These are phyloP conservation scores for Acer yangbiense DNA, from an alignment of 345 rosid species.

Conservation along the genomic window DNA sequence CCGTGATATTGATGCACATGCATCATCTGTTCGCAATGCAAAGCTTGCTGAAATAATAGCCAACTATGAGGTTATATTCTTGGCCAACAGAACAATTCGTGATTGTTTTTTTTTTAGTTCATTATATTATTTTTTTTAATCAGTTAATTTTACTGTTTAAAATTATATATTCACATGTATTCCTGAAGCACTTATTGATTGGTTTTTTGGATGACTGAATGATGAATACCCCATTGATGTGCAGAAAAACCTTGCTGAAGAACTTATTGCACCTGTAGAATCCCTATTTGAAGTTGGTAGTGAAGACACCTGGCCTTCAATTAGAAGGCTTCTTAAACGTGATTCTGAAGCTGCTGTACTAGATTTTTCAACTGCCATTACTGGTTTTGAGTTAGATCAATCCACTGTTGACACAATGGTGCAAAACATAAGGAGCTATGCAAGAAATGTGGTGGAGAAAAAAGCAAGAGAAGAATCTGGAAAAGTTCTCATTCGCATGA, in stretches of 20 bases:
- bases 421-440: slow-evolving; percentile 50
- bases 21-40: slow-evolving; percentile 44
- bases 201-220: slow-evolving; percentile 4
- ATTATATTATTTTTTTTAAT: too few species aligned
- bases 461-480: slow-evolving; percentile 78
- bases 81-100: background rate
- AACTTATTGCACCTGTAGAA: slow-evolving; percentile 54
- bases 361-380: slow-evolving; percentile 44
- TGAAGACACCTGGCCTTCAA: slow-evolving; percentile 64
- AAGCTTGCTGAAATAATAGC: slow-evolving; percentile 56
- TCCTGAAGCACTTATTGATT: too few species aligned
- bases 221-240: slow-evolving; percentile 21
- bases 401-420: slow-evolving; percentile 42
- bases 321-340: slow-evolving; percentile 62
- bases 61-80: slow-evolving; percentile 53
- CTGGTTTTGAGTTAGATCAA: slow-evolving; percentile 64
- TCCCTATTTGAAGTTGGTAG: slow-evolving; percentile 62
- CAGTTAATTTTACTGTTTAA: background rate
- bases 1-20: slow-evolving; percentile 57
- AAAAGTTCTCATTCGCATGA: slow-evolving; percentile 70
- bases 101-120: background rate
- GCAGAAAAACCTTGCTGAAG: slow-evolving; percentile 59
- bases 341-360: slow-evolving; percentile 57
- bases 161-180: background rate
- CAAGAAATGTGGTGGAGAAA: slow-evolving; percentile 61